phyloP scores from a whole-genome alignment of 371 early-diverging fungal species.

The Syncephalis plumigaleata region DNA sequence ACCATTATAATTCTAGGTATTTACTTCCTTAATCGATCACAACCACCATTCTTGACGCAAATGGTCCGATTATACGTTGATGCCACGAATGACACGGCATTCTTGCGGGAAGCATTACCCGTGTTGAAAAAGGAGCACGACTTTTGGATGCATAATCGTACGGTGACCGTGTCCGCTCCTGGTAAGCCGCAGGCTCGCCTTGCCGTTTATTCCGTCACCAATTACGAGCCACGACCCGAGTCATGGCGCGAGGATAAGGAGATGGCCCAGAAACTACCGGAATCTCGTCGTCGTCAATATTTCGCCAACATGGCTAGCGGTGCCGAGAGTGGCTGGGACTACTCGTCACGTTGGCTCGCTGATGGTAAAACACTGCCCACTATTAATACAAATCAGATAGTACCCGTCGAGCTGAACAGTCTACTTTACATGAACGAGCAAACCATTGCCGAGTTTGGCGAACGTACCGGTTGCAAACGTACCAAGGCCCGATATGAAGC shows the following conservation, averaged over 20 bases:
- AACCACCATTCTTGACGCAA: conserved; percentile 61
- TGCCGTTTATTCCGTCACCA: conserved; percentile 4
- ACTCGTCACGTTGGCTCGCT: not conserved
- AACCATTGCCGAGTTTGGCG: conserved; percentile 29
- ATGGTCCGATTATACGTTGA: conserved; percentile 49
- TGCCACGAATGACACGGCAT: conserved; percentile 24
- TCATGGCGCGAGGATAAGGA: conserved; percentile 20
- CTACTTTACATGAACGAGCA: conserved; percentile 55
- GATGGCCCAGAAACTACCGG: no score
- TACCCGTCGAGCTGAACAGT: conserved; percentile 80
- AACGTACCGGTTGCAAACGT: conserved; percentile 1
- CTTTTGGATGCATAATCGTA: conserved; percentile 42
- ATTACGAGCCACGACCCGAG: conserved; percentile 54
- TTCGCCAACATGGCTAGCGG: conserved; percentile 48
- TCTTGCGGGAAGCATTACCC: conserved; percentile 29
- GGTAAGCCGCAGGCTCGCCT: not conserved
- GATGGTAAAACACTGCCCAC: conserved; percentile 1
- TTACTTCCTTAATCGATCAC: conserved; percentile 76
- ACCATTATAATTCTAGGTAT: conserved; percentile 23
- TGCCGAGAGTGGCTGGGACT: conserved; percentile 47
- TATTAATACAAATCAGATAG: conserved; percentile 35
- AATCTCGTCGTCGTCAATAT: no score
- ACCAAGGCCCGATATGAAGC: conserved; percentile 7
- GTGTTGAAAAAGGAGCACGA: conserved; percentile 44
- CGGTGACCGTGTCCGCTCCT: conserved; percentile 14